Evolutionary conservation across 1,284 basidiomycete species (phyloP), one percentile per base, ranked within the genome.

Genomic region (Melampsora medusae): DNA sequence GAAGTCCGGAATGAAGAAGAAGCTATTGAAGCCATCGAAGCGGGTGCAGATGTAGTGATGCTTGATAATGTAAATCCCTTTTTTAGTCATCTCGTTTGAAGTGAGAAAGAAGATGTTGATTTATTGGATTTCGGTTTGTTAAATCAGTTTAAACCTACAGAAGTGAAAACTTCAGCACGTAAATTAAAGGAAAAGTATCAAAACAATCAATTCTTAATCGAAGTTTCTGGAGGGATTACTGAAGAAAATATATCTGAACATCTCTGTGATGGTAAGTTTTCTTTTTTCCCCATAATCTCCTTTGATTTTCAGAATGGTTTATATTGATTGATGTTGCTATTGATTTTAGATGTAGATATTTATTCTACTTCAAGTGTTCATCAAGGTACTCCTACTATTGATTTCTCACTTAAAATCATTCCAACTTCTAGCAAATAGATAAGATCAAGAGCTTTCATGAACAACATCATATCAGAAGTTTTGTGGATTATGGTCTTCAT

Each of bases 41-140:
- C 96, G 1, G 96, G 96, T 3, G 96, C 95, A 35, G 95, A 99
- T 84, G 90, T 99, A 67, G 87, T 99, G 82, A 99, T 99, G 96
- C 88, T 99, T 25, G 97, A 99, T 82, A 97, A 97, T 82, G 71
- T 73, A 12, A 60, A 61, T 38, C 35, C n/a, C 35, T 10, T 16
- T 56, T n/a, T 56, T 10, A 22, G 25, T 48, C 42, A 9, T 67
- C 25, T 42, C 48, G 17, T 3, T n/a, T 48, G 4, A 31, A 64
- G 2, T 64, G 19, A n/a, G 19, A 19, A 64, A 33, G 33, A 14
- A 22, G 56, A 59, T 7, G 16, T 31, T 59, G 56, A 22, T 59
- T 7, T 9, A 22, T 53, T 67, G 4, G 4, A 25, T 50, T 33
- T 31, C 53, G 2, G 1, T 62, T 49, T 6, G 22, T 33, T 22